Evolutionary conservation across 371 early-diverging fungal species (phyloP).

Genomic region (Rhizomucor pusillus): DNA sequence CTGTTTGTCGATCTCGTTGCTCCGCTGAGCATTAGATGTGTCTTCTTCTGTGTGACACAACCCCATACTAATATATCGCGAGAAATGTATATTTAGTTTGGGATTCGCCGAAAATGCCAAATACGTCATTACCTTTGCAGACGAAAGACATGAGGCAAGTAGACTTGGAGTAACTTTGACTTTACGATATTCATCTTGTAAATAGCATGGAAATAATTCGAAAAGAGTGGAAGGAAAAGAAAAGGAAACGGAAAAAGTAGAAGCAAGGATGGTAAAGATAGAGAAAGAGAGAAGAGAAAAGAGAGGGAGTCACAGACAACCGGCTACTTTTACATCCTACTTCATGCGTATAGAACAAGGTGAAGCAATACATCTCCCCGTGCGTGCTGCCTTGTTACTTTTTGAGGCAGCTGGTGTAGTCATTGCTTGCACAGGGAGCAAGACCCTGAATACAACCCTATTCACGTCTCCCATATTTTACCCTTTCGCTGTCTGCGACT

Average conservation of each 20-base stretch:
- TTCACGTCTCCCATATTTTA: too few species aligned
- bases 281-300: constrained; percentile 7
- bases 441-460: too few species aligned
- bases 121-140: constrained; percentile 23
- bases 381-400: too few species aligned
- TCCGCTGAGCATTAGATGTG: constrained; percentile 41
- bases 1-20: constrained; percentile 57
- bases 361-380: too few species aligned
- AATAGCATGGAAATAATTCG: background rate
- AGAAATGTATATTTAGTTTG: too few species aligned
- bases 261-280: constrained; percentile 6
- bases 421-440: too few species aligned
- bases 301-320: background rate
- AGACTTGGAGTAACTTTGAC: constrained; percentile 15
- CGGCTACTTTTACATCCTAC: background rate
- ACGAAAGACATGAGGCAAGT: constrained; percentile 20
- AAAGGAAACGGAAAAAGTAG: constrained; percentile 1
- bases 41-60: constrained; percentile 60
- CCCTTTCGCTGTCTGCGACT: too few species aligned
- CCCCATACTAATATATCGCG: constrained; percentile 47
- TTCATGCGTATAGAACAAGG: too few species aligned
- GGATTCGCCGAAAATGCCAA: constrained; percentile 3
- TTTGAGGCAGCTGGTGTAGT: too few species aligned
- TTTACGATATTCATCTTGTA: constrained; percentile 14
- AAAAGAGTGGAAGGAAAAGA: background rate